Percentiles rank a stretch among this genome's conserved stretches.
Conservation (phyloP, 2,329 filamentous ascomycete species). For the Paecilomyces dactylethromorphus region DNA sequence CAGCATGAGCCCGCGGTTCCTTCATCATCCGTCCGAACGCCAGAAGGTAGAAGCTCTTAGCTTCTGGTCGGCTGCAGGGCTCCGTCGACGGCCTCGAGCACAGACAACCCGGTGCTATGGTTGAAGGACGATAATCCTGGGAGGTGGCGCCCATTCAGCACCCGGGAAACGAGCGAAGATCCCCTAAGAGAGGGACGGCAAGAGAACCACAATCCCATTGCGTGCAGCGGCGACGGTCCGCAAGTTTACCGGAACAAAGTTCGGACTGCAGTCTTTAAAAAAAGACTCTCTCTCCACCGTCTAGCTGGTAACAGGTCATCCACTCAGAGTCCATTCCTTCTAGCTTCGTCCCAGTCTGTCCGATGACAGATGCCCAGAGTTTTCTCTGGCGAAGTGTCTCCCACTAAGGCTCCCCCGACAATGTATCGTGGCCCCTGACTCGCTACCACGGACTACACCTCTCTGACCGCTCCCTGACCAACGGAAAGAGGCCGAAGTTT, state of each 20-base stretch:
- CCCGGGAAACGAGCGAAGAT: neutral
- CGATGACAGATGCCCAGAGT: neutral
- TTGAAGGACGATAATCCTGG: neutral
- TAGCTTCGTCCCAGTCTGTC: neutral
- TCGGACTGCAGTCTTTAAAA: neutral
- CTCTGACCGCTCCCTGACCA: neutral
- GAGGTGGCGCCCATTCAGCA: constrained; percentile 1
- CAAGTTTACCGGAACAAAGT: constrained; percentile 1
- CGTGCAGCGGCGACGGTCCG: constrained; percentile 12
- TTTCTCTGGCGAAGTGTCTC: no score
- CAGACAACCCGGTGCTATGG: constrained; percentile 1
- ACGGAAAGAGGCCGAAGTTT: neutral
- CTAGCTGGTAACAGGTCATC: neutral
- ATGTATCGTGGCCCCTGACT: neutral
- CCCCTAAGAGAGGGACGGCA: neutral
- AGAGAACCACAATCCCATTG: constrained; percentile 7
- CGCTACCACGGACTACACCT: neutral
- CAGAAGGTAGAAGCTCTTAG: neutral
- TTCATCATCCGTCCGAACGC: no score
- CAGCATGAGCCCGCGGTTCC: no score
- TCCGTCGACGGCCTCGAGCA: neutral
- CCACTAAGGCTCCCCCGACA: neutral
- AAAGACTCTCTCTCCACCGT: neutral
- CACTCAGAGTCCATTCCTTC: neutral
- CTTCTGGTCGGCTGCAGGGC: neutral